Percentiles rank a stretch among this genome's conserved stretches.
phyloP scores from a whole-genome alignment of 2,329 filamentous ascomycete species.

The Apiospora phragmitis region DNA sequence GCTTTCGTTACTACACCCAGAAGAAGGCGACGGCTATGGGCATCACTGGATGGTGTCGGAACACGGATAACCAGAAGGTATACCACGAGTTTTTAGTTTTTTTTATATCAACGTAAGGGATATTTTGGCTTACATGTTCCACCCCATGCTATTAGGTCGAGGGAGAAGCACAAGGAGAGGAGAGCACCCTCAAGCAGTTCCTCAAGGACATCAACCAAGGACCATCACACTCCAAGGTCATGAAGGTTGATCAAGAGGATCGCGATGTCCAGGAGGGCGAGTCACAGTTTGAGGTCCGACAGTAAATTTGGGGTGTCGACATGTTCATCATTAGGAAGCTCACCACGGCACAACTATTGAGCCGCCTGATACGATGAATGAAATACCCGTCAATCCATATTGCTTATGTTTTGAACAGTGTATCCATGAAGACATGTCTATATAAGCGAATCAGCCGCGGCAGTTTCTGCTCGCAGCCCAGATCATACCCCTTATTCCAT shows the following conservation, averaged over 20 bases:
- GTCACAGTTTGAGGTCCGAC: conserved; percentile 60
- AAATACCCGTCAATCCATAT: background rate
- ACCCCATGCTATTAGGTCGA: conserved; percentile 61
- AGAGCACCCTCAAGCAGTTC: conserved; percentile 65
- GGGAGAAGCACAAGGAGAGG: conserved; percentile 81
- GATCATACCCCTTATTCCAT: background rate
- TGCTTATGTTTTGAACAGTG: background rate
- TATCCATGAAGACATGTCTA: background rate
- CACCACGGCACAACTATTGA: background rate
- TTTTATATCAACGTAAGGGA: background rate
- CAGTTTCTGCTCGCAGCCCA: background rate
- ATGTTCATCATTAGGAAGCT: background rate
- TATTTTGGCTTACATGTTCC: background rate
- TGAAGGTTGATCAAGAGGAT: conserved; percentile 69
- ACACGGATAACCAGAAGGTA: conserved; percentile 58
- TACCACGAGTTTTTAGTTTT: no score
- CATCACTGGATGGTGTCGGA: conserved; percentile 63
- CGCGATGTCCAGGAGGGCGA: conserved; percentile 68
- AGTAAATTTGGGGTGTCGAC: conserved; percentile 20
- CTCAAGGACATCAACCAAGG: conserved; percentile 75
- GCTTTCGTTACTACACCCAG: conserved; percentile 58
- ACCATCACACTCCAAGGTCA: conserved; percentile 70
- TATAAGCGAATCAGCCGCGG: background rate
- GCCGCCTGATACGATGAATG: background rate
- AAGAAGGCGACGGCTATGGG: conserved; percentile 50